Base-by-base conservation (phyloP, 306 rosid genomes). In the Acmispon strigosus region DNA sequence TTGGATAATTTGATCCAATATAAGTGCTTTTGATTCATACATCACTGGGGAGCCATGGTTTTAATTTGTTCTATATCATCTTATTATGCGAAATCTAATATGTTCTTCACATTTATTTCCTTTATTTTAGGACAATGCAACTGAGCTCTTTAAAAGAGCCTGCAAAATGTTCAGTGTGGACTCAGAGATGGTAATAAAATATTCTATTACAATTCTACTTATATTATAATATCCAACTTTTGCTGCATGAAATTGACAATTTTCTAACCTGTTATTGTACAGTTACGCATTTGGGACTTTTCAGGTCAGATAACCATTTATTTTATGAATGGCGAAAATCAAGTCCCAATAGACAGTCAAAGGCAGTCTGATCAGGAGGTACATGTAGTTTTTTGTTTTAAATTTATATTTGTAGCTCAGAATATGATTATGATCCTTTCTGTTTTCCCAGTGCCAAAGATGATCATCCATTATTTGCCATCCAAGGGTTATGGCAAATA, bases 221-320 rank as follows among this genome's bases (percentile, higher is more conserved):
- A 52, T 19, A 52, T 8, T 16, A 48, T 48, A 45, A 45, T 34
- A 44, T 48, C 10, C 61, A 51, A 19, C 49, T 65, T 13, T 81
- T 82, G 65, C 53, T 72, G 54, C 60, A 60, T 59, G 51, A 70
- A 55, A 22, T 83, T 73, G 72, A 69, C 55, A 16, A 60, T 34
- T 19, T 81, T 76, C 63, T 71, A 29, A 77, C 63, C 13, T 75
- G 12, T 72, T 75, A 47, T 70, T 84, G 72, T 72, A 77, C 97
- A 91, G 97, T 73, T 94, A 74, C 90, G 84, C 75, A 84, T 94
- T 65, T 94, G 96, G 96, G 99, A 94, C 85, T 91, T 87, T 61
- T 94, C 96, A 4, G 97, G 91, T 67, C 95, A 82, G 77, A 91
- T 90, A 22, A 79, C 85, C 80, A 53, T 81, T 17, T 78, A 78